Base-by-base conservation (phyloP, 73 alveolate genomes). In the Blepharisma japonicum region DNA sequence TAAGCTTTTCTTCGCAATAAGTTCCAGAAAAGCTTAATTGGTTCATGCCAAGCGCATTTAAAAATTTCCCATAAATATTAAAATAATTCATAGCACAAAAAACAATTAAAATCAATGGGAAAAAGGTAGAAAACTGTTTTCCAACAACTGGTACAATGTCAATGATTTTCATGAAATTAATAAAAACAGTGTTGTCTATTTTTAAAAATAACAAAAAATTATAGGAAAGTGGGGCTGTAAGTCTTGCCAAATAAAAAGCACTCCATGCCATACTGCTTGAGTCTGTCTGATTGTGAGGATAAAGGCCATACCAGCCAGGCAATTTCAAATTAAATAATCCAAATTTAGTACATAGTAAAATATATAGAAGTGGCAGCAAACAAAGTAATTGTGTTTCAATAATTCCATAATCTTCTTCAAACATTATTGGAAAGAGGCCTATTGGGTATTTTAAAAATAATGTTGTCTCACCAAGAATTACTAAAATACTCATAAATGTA, bases 221-320 rank as follows among this genome's bases (percentile, higher is more conserved):
- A 18, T 18, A 45, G n/a, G 80, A 48, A 7, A 70, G 39, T 14
- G 80, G 80, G 14, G 80, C 80, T 70, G 80, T 14, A 70, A 70
- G 80, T 23, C 80, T 9, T 23, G 80, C 23, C 46, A 70, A 70
- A 45, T 47, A 45, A 45, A 39, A 70, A 45, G 80, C 80, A 18
- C 68, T 18, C 14, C n/a, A 70, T 2, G 61, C 66, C 27, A 70
- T 14, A 70, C 80, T 70, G 5, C 56, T 14, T 23, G 68, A 7
- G 14, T 70, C 80, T 7, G 80, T 70, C 4, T 53, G 23, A 5
- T 70, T 39, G 11, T 70, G 11, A 39, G 70, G 32, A 45, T 70
- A 70, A 18, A 70, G 61, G 70, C 80, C 80, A 45, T 45, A 70
- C 20, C 11, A 45, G 14, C 80, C 80, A 11, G 68, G 68, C 14